Base-by-base conservation (phyloP, 495 filamentous ascomycete species). In the Paragyromitra xinjiangensis region DNA sequence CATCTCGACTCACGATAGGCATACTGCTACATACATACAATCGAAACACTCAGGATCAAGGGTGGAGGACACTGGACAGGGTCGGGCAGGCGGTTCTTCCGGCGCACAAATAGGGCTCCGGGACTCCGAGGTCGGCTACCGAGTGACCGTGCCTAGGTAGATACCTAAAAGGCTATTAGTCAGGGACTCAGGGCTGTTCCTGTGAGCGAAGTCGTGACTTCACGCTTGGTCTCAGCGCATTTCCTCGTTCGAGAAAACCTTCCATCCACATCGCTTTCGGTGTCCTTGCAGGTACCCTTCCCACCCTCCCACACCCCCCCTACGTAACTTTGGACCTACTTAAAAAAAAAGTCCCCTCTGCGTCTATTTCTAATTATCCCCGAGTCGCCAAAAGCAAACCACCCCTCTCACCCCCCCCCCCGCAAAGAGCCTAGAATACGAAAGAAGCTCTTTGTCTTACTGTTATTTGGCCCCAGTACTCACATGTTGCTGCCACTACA, bases 161-260 rank as follows among this genome's bases (percentile, higher is more conserved):
- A 22, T 14, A 62, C 37, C 26, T 34, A 58, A 39, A 37, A 34
- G 40, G 1, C 29, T 16, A 65, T 77, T 77, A 77, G 74, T 77
- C 74, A 77, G 74, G 74, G 51, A 77, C 69, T 77, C 69, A 73
- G 74, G 74, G 51, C 74, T 22, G 63, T 58, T 58, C 19, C 62
- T 77, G 74, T 73, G 74, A 77, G 73, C 56, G 34, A 37, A 53
- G 22, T 48, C 66, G 74, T 77, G 74, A 77, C 74, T 73, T 61
- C 70, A 56, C 42, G 39, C 11, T 39, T 75, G 42, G 64, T 39
- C 34, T 50, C 39, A 58, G 34, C 64, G 51, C 22, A 22, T 68
- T 73, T 22, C 42, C 73, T 65, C 59, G 59, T 65, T 51, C 40
- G 39, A 72, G 61, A 58, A 77, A 64, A 40, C 58, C 69, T 64